Conservation (phyloP, 306 rosid genomes). For the Prunus fruticosa region DNA sequence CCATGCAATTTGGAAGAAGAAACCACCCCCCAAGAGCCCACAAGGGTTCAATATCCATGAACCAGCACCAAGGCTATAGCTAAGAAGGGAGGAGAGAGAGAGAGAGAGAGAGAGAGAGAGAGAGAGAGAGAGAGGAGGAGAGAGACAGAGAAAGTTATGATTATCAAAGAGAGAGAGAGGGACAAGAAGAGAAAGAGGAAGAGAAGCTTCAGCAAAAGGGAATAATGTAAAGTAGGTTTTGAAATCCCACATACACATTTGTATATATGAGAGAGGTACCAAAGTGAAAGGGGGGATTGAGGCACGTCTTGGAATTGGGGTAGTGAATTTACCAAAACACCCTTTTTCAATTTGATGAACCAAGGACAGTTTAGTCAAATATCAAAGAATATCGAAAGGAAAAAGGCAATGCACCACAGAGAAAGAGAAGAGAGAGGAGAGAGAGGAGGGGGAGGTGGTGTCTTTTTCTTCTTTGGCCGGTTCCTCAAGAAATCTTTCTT, state of each 20-base stretch:
- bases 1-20: conserved; percentile 94
- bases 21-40: conserved; percentile 98
- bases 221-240: conserved; percentile 51
- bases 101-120: conserved; percentile 14
- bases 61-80: conserved; percentile 64
- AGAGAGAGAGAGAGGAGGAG: conserved; percentile 4
- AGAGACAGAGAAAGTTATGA: conserved; percentile 1
- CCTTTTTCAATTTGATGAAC: conserved; percentile 14
- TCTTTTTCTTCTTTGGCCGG: conserved; percentile 70
- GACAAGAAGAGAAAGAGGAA: conserved; percentile 18
- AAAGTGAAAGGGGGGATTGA: conserved; percentile 34
- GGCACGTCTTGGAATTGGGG: conserved; percentile 23
- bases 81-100: conserved; percentile 28
- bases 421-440: conserved; percentile 22
- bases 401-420: conserved; percentile 37
- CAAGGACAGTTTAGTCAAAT: conserved; percentile 28
- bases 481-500: conserved; percentile 82
- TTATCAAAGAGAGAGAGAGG: conserved; percentile 3
- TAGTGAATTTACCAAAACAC: conserved; percentile 38
- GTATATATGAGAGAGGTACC: not conserved
- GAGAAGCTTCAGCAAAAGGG: conserved; percentile 84
- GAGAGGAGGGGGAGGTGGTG: conserved; percentile 15
- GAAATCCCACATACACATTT: conserved; percentile 59
- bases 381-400: conserved; percentile 48
- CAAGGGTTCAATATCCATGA: conserved; percentile 99